phyloP scores from a whole-genome alignment of 1,284 basidiomycete species.

The Thecaphora frezii region DNA sequence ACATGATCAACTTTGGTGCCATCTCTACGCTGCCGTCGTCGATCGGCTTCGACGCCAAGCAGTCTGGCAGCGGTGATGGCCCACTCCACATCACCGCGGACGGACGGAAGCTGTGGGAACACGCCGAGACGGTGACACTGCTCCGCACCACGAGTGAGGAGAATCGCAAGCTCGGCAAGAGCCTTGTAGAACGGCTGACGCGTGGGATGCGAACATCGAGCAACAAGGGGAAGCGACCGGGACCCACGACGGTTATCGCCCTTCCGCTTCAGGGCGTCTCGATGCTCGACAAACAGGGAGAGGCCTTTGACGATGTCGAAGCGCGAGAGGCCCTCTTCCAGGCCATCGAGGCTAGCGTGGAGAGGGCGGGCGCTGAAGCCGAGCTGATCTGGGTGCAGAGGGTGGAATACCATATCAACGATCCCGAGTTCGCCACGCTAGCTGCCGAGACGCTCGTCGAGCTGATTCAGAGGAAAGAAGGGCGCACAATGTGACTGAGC shows the following conservation, averaged over 20 bases:
- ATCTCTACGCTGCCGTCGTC: constrained; percentile 11
- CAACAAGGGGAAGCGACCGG: not conserved
- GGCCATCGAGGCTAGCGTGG: constrained; percentile 3
- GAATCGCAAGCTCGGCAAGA: constrained; percentile 12
- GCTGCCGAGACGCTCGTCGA: constrained; percentile 7
- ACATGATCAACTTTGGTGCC: constrained; percentile 38
- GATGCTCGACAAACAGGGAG: constrained; percentile 16
- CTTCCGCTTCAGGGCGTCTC: constrained; percentile 16
- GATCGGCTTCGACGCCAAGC: constrained; percentile 1
- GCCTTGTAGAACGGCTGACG: constrained; percentile 4
- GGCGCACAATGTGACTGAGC: too few species aligned
- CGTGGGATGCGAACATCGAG: constrained; percentile 1
- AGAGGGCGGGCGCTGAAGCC: not conserved
- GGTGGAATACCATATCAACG: constrained; percentile 22
- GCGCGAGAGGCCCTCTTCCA: constrained; percentile 10
- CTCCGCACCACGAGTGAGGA: constrained; percentile 15
- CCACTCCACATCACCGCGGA: constrained; percentile 16
- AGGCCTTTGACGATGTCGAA: constrained; percentile 14
- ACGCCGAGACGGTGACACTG: constrained; percentile 27
- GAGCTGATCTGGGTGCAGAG: not conserved
- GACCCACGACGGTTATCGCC: constrained; percentile 1
- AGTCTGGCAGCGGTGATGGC: not conserved
- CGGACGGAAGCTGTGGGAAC: constrained; percentile 19
- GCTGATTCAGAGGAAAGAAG: constrained; percentile 6
- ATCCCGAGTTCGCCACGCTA: constrained; percentile 13